A percentile compares a stretch with the other conserved stretches of the same genome.
Conservation (phyloP, 164 flowering plant species). For the Vitis rotundifolia region DNA sequence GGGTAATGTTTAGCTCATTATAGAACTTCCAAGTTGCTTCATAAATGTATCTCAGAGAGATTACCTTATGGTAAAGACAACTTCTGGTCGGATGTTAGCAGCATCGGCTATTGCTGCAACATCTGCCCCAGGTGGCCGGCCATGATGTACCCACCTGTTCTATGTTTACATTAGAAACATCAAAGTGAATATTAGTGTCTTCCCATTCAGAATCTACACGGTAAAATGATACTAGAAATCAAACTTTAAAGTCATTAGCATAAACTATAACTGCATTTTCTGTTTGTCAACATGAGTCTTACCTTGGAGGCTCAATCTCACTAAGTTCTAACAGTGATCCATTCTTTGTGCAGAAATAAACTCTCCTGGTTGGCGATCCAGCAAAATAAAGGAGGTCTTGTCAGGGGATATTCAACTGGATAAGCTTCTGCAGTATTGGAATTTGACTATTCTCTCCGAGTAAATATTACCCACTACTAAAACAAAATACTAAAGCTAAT, state of each 20-base stretch:
- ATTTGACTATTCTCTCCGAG: not conserved
- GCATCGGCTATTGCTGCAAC: constrained; percentile 78
- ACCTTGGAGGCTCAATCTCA: constrained; percentile 60
- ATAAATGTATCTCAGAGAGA: constrained; percentile 4
- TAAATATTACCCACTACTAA: not conserved
- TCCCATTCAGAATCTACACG: constrained; percentile 8
- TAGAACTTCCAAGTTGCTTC: not conserved
- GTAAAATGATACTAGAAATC: constrained; percentile 5
- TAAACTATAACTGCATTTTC: not conserved
- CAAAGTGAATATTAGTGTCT: constrained; percentile 12
- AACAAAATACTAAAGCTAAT: constrained; percentile 2
- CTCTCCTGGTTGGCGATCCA: constrained; percentile 44
- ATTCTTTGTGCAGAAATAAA: constrained; percentile 61
- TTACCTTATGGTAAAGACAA: constrained; percentile 71
- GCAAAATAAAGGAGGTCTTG: constrained; percentile 15
- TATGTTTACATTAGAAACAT: constrained; percentile 10
- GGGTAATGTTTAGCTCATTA: constrained; percentile 17
- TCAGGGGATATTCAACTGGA: not conserved
- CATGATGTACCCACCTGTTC: constrained; percentile 76
- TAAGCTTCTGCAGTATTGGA: not conserved
- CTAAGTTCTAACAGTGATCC: constrained; percentile 66
- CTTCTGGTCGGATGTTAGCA: constrained; percentile 49
- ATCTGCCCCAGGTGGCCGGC: constrained; percentile 75
- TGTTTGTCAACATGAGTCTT: not conserved
- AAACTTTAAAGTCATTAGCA: not conserved